Evolutionary conservation across 2,329 filamentous ascomycete genomes (phyloP).

Genomic region (Diaporthe eres): DNA sequence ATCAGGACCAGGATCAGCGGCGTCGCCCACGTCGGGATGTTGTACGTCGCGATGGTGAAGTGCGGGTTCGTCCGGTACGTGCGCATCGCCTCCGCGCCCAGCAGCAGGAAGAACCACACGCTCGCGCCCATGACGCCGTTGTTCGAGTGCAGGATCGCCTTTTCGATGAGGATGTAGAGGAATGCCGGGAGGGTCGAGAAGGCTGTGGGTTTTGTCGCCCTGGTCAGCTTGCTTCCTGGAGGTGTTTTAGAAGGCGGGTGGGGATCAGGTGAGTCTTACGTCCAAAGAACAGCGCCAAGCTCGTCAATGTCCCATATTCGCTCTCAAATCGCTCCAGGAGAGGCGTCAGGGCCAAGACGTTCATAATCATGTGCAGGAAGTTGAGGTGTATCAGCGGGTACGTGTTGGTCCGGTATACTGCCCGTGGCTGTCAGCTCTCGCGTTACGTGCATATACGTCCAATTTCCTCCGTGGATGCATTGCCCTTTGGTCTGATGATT

Average conservation of each 20-base stretch:
- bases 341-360: conserved; percentile 85
- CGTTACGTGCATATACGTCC: conserved; percentile 20
- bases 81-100: conserved; percentile 88
- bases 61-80: conserved; percentile 86
- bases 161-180: conserved; percentile 85
- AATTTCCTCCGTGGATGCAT: neutral
- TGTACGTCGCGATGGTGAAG: conserved; percentile 72
- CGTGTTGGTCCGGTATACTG: conserved; percentile 94
- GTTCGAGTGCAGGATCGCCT: conserved; percentile 78
- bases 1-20: conserved; percentile 84
- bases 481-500: neutral
- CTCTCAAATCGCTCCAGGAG: conserved; percentile 93
- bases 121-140: conserved; percentile 86
- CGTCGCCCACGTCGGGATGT: conserved; percentile 93
- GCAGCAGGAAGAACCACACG: conserved; percentile 92
- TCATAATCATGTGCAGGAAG: conserved; percentile 84
- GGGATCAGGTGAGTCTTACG: conserved; percentile 71
- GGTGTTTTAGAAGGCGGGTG: no score
- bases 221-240: conserved; percentile 32
- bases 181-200: conserved; percentile 86
- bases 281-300: conserved; percentile 89
- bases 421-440: conserved; percentile 16
- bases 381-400: conserved; percentile 89
- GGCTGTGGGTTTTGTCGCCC: conserved; percentile 60
- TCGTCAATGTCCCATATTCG: conserved; percentile 91